Evolutionary conservation across 148 eudicot species (phyloP).

Genomic region (Fagopyrum homotropicum): DNA sequence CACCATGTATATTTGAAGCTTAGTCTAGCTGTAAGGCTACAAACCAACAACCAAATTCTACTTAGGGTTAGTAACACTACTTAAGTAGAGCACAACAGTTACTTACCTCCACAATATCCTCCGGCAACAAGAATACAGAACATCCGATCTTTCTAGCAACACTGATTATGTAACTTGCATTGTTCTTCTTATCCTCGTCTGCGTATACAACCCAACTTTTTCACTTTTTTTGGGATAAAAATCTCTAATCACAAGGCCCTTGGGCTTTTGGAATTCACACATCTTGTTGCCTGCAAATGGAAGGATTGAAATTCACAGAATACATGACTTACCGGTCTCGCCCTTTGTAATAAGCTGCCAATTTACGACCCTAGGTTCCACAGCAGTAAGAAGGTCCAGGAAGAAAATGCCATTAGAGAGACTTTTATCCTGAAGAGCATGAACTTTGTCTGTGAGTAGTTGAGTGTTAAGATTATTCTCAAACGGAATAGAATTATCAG

Average conservation of each 20-base stretch:
- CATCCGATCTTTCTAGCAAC: conserved; percentile 97
- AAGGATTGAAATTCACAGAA: not conserved
- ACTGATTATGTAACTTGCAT: conserved; percentile 87
- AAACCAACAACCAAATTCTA: not conserved
- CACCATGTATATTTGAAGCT: not conserved
- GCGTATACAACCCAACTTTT: conserved; percentile 10
- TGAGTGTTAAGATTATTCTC: not conserved
- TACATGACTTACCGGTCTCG: conserved; percentile 52
- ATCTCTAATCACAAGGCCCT: no score
- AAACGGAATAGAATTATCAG: not conserved
- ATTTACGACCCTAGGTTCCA: conserved; percentile 85
- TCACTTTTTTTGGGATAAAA: no score
- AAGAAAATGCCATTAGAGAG: conserved; percentile 78
- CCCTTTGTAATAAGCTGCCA: conserved; percentile 86
- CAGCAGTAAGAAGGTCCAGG: conserved; percentile 82
- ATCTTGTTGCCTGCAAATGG: not conserved
- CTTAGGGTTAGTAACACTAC: not conserved
- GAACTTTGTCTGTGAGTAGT: not conserved
- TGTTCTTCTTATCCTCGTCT: conserved; percentile 88
- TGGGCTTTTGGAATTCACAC: not conserved
- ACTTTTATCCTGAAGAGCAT: conserved; percentile 53
- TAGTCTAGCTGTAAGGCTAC: not conserved
- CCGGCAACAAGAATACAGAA: conserved; percentile 85
- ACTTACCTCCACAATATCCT: conserved; percentile 86
- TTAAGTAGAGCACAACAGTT: not conserved